Base-by-base conservation (phyloP, 768 basidiomycete genomes). In the Neoboletus subvelutipes region DNA sequence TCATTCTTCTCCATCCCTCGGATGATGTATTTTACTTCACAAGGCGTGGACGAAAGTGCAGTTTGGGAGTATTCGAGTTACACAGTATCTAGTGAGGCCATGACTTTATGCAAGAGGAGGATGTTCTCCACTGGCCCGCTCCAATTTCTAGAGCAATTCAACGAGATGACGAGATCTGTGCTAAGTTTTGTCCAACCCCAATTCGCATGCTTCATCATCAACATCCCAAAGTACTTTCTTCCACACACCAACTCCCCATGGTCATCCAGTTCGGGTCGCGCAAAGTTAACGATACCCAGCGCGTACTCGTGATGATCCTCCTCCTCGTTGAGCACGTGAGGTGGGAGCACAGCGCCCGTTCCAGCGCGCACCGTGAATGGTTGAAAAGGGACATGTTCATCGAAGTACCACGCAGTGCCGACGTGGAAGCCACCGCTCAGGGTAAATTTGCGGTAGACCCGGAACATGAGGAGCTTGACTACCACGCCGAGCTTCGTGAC, bases 401-500 rank as follows among this genome's bases (percentile, higher is more conserved):
- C 36, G 8, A 63, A 58, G 24, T 22, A 33, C 55, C 60, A 53
- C 18, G 34, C 43, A 10, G 52, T 63, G 1, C 52, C 24, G 34
- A 56, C 49, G 24, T 61, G 54, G 41, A 61, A 55, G 18, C 59
- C 45, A 28, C 37, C 17, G 4, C 26, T 17, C 24, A 58, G 13
- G 5, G 31, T 48, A 13, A 58, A 36, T 33, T 51, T 45, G 2
- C 61, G 61, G 22, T 26, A 48, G 7, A 62, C 55, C 10, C 20
- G 41, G 49, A 57, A 39, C n/a, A 52, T 22, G 22, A 63, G 34
- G 39, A 64, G 51, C 10, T 59, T 63, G 42, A 48, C 43, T 11
- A 31, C 37, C 46, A 59, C 37, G n/a, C 62, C 62, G 20, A 64
- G 57, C 24, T 60, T 64, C 28, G 57, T 55, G 33, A 63, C 46